Percentiles rank a stretch among this genome's conserved stretches.
Evolutionary conservation across 192 early-diverging fungal genomes (phyloP).

Genomic region (Phycomyces nitens): DNA sequence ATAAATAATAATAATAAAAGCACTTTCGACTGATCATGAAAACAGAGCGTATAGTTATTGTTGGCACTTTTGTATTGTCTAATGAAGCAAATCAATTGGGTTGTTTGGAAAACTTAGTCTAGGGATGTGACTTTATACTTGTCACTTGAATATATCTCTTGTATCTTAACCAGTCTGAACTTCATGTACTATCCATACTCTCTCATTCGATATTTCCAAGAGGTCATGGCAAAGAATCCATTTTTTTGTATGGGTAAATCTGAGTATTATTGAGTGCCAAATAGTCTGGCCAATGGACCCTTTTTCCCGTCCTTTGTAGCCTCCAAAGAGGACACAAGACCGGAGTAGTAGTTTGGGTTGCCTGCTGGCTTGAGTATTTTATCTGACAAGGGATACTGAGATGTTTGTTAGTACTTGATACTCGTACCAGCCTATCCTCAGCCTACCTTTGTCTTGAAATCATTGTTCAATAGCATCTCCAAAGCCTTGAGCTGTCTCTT

Average conservation of each 20-base stretch:
- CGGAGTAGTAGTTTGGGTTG: slow-evolving; percentile 55
- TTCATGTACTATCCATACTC: too few relatives aligned
- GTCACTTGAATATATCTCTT: too few relatives aligned
- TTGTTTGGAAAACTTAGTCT: too few relatives aligned
- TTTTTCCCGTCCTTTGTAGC: slow-evolving; percentile 46
- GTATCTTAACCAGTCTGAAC: too few relatives aligned
- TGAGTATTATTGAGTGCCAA: slow-evolving; percentile 6
- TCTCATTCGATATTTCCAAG: too few relatives aligned
- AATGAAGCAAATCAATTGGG: too few relatives aligned
- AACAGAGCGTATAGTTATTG: too few relatives aligned
- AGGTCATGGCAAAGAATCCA: not conserved
- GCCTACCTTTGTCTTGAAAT: slow-evolving; percentile 51
- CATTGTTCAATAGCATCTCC: slow-evolving; percentile 42
- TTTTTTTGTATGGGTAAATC: not conserved
- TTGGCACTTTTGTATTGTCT: too few relatives aligned
- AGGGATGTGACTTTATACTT: too few relatives aligned
- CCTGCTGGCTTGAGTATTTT: slow-evolving; percentile 50
- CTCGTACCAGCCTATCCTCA: not conserved
- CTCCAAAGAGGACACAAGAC: slow-evolving; percentile 44
- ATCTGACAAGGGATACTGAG: slow-evolving; percentile 53
- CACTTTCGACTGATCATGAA: too few relatives aligned
- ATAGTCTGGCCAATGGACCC: slow-evolving; percentile 29
- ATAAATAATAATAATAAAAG: too few relatives aligned
- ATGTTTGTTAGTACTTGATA: not conserved
- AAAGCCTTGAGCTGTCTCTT: slow-evolving; percentile 43